A percentile compares a stretch with the other conserved stretches of the same genome.
These are phyloP conservation scores for Tolypocladium nubicola DNA, from an alignment of 2,329 filamentous ascomycete species.

Conservation along the genomic window DNA sequence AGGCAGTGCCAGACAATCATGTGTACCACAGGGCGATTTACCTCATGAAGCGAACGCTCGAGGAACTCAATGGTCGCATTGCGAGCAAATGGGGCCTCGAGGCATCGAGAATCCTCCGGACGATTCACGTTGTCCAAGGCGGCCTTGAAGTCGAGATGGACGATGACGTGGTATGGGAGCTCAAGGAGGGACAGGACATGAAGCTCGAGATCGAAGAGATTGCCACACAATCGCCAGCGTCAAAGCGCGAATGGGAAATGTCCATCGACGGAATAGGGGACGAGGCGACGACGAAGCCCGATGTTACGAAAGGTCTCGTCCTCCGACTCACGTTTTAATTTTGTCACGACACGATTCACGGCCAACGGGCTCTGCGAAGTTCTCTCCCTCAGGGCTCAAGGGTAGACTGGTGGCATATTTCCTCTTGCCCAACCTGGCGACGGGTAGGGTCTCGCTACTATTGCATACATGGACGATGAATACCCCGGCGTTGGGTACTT, in stretches of 20 bases:
- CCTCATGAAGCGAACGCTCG: conserved; percentile 62
- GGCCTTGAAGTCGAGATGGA: conserved; percentile 81
- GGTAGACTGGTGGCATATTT: background rate
- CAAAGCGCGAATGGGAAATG: conserved; percentile 54
- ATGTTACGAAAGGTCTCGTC: background rate
- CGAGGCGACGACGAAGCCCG: background rate
- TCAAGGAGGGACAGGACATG: conserved; percentile 90
- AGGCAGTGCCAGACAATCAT: conserved; percentile 37
- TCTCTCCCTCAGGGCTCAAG: background rate
- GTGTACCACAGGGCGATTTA: conserved; percentile 80
- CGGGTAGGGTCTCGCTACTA: background rate
- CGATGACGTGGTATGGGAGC: conserved; percentile 74
- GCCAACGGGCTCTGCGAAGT: background rate
- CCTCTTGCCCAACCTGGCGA: background rate
- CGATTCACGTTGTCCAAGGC: conserved; percentile 60
- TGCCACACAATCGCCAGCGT: conserved; percentile 16
- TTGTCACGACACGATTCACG: background rate
- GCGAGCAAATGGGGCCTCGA: conserved; percentile 76
- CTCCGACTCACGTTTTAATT: conserved; percentile 2
- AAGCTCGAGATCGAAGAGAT: conserved; percentile 53
- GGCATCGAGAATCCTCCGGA: conserved; percentile 56
- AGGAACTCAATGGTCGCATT: conserved; percentile 63
- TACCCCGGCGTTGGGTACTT: conserved; percentile 1
- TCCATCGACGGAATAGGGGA: conserved; percentile 36
- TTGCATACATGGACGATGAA: background rate